Base-by-base conservation (phyloP, 352 stramenopile genomes). In the Phytophthora macrochlamydospora region DNA sequence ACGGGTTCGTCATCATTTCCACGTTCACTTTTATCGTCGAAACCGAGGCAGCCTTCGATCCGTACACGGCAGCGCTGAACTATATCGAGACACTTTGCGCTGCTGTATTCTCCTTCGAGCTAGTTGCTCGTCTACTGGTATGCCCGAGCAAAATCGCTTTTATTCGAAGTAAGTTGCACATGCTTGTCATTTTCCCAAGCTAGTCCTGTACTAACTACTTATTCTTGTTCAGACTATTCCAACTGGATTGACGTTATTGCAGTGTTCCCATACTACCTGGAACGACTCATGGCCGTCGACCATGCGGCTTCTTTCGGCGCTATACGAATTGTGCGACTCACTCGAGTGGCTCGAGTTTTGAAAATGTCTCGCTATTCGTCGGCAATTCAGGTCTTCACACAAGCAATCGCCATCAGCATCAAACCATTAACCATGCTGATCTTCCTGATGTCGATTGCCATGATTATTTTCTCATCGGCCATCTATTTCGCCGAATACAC, bases 331-430 rank as follows among this genome's bases (percentile, higher is more conserved):
- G 81, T 96, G 6, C 87, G 90, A 2, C 85, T 97, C 50, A 88
- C 83, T 7, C 84, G 90, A 9, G 87, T 97, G 1, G 83, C 87
- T 1, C 83, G 90, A 9, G 87, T 97, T 18, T 73, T 97, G 43
- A 96, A 96, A 66, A 91, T 96, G 71, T 94, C 87, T 18, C 80
- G 87, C 11, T 95, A 96, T 52, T 92, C 89, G 9, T 92, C 85
- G 6, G 89, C 87, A 24, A 95, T 96, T 65, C 83, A 91, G 53
- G 83, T 93, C 32, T 96, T 96, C 48, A 76, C 87, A 4, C 79
- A 90, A 55, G 83, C 86, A 13, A 89, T 94, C 51, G 59, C 69
- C 12, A 80, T 92, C 43, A 92, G 82, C 42, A 81, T 90, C 32
- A 91, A 95, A 55, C 79, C 89, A 2, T 65, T 96, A n/a, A 89